phyloP scores from a whole-genome alignment of 768 basidiomycete genomes.

The Lanmaoa pseudosensibilis region DNA sequence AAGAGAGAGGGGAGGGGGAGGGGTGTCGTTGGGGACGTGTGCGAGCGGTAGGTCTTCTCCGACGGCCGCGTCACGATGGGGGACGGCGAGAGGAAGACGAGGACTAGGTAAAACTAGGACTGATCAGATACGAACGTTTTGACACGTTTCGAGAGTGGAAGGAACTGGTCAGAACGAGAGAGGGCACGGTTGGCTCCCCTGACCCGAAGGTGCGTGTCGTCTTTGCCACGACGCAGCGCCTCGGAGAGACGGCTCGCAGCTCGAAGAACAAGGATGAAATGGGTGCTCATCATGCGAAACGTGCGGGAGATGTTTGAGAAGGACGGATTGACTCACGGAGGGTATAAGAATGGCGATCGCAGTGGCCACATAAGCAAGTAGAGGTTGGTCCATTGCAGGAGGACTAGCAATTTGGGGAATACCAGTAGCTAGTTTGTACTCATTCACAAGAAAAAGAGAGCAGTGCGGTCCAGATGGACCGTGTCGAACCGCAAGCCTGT shows the following conservation, averaged over 20 bases:
- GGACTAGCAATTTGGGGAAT: background rate
- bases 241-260: constrained; percentile 52
- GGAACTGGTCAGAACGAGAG: constrained; percentile 29
- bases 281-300: constrained; percentile 55
- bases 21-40: constrained; percentile 51
- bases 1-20: constrained; percentile 55
- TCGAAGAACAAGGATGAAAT: constrained; percentile 96
- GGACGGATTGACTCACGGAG: constrained; percentile 26
- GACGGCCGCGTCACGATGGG: constrained; percentile 61
- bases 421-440: background rate
- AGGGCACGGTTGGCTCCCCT: constrained; percentile 38
- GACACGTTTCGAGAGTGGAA: background rate
- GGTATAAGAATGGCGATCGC: constrained; percentile 24
- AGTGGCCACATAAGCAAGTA: constrained; percentile 25
- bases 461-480: background rate
- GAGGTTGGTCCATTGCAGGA: constrained; percentile 26
- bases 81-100: constrained; percentile 74
- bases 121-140: constrained; percentile 12
- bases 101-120: constrained; percentile 62
- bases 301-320: background rate
- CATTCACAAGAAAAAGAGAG: constrained; percentile 1
- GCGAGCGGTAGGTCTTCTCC: constrained; percentile 68
- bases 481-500: background rate
- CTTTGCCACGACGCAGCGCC: constrained; percentile 58
- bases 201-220: constrained; percentile 60